Evolutionary conservation across 2,329 filamentous ascomycete genomes (phyloP).

Genomic region (Colletotrichum noveboracense): DNA sequence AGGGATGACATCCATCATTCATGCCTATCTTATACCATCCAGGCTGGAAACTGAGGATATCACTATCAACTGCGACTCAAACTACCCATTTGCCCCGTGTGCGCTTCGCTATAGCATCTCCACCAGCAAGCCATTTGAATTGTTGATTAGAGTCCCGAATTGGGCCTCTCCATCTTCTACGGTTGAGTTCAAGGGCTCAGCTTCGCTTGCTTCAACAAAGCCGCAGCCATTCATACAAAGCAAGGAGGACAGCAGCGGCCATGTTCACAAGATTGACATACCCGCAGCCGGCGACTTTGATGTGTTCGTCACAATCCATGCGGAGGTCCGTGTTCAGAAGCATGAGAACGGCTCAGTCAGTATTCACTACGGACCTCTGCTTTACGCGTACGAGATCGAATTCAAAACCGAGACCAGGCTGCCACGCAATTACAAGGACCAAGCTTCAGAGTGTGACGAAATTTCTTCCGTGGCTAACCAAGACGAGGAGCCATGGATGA

Average conservation of each 20-base stretch:
- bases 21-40: background rate
- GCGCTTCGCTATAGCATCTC: constrained; percentile 29
- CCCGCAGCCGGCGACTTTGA: constrained; percentile 2
- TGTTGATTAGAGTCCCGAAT: constrained; percentile 27
- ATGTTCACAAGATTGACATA: background rate
- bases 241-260: background rate
- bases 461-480: constrained; percentile 19
- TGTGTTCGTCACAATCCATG: constrained; percentile 18
- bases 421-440: background rate
- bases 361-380: constrained; percentile 47
- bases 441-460: constrained; percentile 28
- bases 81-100: constrained; percentile 42
- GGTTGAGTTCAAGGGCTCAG: background rate
- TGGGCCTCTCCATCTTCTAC: constrained; percentile 18
- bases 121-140: constrained; percentile 27
- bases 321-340: constrained; percentile 24
- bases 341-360: constrained; percentile 40
- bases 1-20: background rate
- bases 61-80: constrained; percentile 45
- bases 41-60: background rate
- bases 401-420: constrained; percentile 20
- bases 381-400: constrained; percentile 46
- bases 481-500: constrained; percentile 23
- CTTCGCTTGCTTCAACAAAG: background rate
- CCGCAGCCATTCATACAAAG: background rate